phyloP scores from a whole-genome alignment of 495 filamentous ascomycete genomes.

The Cercophora sp. region DNA sequence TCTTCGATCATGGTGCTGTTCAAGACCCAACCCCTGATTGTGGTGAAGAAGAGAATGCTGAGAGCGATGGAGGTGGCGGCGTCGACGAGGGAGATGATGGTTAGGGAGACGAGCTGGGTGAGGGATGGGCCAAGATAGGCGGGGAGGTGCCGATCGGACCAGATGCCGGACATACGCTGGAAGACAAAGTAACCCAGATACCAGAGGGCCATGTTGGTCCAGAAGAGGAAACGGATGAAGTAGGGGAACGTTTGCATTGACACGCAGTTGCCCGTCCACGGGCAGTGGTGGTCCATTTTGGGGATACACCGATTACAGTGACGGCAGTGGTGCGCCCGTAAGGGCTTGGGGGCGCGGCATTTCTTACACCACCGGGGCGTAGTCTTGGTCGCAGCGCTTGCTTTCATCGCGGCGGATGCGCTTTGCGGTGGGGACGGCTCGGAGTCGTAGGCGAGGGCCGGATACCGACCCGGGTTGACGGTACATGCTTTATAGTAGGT shows the following conservation, averaged over 20 bases:
- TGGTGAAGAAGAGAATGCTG: conserved; percentile 55
- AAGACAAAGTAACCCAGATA: conserved; percentile 56
- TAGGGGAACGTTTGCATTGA: conserved; percentile 86
- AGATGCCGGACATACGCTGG: conserved; percentile 58
- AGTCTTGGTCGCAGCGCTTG: conserved; percentile 4
- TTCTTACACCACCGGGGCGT: conserved; percentile 73
- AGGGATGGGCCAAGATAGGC: conserved; percentile 76
- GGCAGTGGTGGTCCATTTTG: conserved; percentile 98
- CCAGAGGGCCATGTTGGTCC: conserved; percentile 65
- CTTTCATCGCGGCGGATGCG: conserved; percentile 21
- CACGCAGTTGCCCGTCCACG: conserved; percentile 93
- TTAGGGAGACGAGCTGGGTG: conserved; percentile 59
- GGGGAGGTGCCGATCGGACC: conserved; percentile 62
- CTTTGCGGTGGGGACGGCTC: conserved; percentile 15
- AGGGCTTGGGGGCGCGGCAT: conserved; percentile 78
- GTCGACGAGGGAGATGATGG: conserved; percentile 59
- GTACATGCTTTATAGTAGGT: conserved; percentile 74
- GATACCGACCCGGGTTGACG: conserved; percentile 67
- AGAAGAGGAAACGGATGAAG: conserved; percentile 84
- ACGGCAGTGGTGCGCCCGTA: conserved; percentile 88
- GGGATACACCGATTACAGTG: conserved; percentile 85
- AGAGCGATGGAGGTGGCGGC: conserved; percentile 63
- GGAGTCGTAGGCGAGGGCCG: conserved; percentile 24
- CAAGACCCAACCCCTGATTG: conserved; percentile 36
- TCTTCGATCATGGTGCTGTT: conserved; percentile 80